These are phyloP conservation scores for Magnolia kwangsiensis DNA, from an alignment of 164 flowering plant genomes.

Conservation along the genomic window DNA sequence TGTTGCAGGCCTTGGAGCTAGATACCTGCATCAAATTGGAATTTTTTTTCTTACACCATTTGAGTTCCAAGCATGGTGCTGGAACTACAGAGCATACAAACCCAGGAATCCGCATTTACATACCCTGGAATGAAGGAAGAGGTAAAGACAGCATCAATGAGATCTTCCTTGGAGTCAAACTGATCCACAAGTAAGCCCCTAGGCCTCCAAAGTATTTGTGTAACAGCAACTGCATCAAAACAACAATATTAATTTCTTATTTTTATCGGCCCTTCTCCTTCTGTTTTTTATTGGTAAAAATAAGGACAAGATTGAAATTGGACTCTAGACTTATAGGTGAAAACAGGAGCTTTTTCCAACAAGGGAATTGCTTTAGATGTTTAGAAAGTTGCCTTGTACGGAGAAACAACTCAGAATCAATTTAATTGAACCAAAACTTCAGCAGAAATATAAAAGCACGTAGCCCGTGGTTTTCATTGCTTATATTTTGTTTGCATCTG, in stretches of 20 bases:
- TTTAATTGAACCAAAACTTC: too few relatives aligned
- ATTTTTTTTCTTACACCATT: background rate
- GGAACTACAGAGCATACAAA: conserved; percentile 1
- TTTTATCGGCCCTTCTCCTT: too few relatives aligned
- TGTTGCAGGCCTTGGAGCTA: conserved; percentile 93
- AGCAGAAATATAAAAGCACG: background rate
- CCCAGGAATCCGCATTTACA: background rate
- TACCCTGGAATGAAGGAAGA: conserved; percentile 98
- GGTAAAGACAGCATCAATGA: conserved; percentile 84
- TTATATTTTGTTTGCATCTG: background rate
- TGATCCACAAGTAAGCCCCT: conserved; percentile 88
- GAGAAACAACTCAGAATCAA: too few relatives aligned
- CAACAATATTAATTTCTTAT: background rate
- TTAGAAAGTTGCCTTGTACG: too few relatives aligned
- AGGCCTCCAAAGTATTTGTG: conserved; percentile 88
- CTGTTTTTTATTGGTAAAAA: too few relatives aligned
- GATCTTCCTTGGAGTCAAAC: conserved; percentile 90
- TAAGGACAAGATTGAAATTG: background rate
- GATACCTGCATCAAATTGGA: conserved; percentile 49
- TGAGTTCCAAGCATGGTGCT: background rate
- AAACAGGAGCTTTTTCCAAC: background rate
- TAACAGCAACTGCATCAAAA: conserved; percentile 72
- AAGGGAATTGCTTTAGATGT: background rate
- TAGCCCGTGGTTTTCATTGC: background rate
- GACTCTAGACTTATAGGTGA: background rate